Base-by-base conservation (phyloP, 1,284 basidiomycete genomes). In the Heterobasidion annosum region DNA sequence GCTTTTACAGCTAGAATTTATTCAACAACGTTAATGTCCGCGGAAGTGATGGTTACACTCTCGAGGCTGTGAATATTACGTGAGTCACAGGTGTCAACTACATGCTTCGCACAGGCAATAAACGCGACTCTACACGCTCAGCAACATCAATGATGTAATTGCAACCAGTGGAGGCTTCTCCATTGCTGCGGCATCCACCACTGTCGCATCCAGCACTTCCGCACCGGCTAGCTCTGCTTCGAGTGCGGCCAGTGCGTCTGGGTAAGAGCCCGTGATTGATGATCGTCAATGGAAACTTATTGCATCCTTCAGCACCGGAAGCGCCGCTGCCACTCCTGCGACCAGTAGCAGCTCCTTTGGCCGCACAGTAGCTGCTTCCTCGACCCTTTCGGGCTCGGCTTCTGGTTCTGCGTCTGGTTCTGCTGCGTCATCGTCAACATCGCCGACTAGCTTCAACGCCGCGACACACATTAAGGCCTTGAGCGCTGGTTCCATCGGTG, bases 21-120 rank as follows among this genome's bases (percentile, higher is more conserved):
- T 25, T 33, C 9, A 19, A 6, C 12, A 2, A 42, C 45, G 33
- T 48, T 52, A 16, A 52, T 8, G 51, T 46, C 15, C 47, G 40
- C 50, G 49, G 34, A 53, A 84, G 82, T 13, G 64, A 54, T 55
- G 75, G 73, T 9, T 88, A 87, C 67, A 73, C 70, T 2, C 15
- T 88, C 0, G 53, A 75, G 57, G 76, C 81, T 3, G 73, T 84
- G 8, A 68, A 76, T 56, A 60, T 73, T 50, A 65, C 64, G 76
- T 76, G 60, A 61, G 70, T 61, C 6, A 32, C 48, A 9, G 12
- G 10, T 16, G 16, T 40, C 7, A 50, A 49, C 33, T 32, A 1
- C 2, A 5, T 19, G 25, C 48, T 19, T 18, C 47, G 5, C 33
- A 55, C 56, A 15, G 48, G n/a, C 16, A 42, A 52, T 48, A 35